Conservation (phyloP, 2,329 filamentous ascomycete species). For the Trichoderma sp. region DNA sequence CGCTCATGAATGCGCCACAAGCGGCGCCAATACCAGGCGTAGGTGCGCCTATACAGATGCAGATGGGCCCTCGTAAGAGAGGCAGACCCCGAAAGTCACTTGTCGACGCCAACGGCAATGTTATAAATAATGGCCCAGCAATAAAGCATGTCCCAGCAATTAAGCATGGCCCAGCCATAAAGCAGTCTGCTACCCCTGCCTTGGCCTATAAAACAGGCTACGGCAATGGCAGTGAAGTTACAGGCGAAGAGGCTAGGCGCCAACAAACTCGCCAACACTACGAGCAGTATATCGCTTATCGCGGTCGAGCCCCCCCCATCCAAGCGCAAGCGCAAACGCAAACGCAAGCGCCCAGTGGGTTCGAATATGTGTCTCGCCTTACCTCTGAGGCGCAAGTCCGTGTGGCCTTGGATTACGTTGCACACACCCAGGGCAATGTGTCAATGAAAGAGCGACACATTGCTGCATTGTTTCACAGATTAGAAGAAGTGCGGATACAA, state of each 20-base stretch:
- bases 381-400: conserved; percentile 60
- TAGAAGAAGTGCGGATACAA: conserved; percentile 21
- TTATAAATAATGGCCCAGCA: neutral
- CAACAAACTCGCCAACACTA: conserved; percentile 21
- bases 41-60: neutral
- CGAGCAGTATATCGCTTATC: conserved; percentile 11
- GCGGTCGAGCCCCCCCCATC: neutral
- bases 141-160: neutral
- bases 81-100: conserved; percentile 20
- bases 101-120: neutral
- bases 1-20: neutral
- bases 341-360: neutral
- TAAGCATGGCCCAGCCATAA: neutral
- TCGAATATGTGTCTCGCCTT: neutral
- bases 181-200: neutral
- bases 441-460: conserved; percentile 23
- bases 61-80: conserved; percentile 11
- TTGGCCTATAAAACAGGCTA: neutral
- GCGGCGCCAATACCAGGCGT: neutral
- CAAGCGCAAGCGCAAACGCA: neutral
- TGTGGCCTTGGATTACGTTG: conserved; percentile 64
- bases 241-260: neutral
- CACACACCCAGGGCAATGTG: conserved; percentile 34
- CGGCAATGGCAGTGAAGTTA: neutral
- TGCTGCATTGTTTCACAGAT: conserved; percentile 21